Conservation (phyloP, 1,139 yeast species). For the Yamadazyma taylorii region DNA sequence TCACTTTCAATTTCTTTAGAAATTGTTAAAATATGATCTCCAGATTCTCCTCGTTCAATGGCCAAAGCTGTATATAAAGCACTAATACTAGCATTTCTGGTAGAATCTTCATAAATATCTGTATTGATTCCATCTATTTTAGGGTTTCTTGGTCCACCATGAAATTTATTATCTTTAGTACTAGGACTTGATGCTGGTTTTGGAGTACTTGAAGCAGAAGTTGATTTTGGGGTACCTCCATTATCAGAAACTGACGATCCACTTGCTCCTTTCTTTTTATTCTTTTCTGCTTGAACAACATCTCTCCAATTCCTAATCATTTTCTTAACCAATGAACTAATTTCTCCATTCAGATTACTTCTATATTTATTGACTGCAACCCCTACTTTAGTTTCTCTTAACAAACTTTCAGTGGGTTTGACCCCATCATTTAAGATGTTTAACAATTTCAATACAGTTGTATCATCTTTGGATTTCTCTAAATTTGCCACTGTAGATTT, state of each 20-base stretch:
- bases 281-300: slow-evolving; percentile 75
- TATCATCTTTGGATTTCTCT: slow-evolving; percentile 72
- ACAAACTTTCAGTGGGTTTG: slow-evolving; percentile 77
- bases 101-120: slow-evolving; percentile 65
- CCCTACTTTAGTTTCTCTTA: slow-evolving; percentile 96
- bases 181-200: slow-evolving; percentile 3
- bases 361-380: slow-evolving; percentile 91
- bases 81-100: slow-evolving; percentile 81
- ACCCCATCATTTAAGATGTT: slow-evolving; percentile 69
- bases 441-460: slow-evolving; percentile 65
- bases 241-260: neutral
- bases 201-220: slow-evolving; percentile 5
- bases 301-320: slow-evolving; percentile 91
- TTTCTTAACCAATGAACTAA: slow-evolving; percentile 70
- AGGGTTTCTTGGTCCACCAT: slow-evolving; percentile 64
- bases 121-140: slow-evolving; percentile 78
- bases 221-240: too few relatives aligned
- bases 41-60: slow-evolving; percentile 62
- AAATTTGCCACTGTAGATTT: slow-evolving; percentile 66
- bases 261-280: slow-evolving; percentile 36
- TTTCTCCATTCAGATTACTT: slow-evolving; percentile 63
- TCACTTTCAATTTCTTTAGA: slow-evolving; percentile 75
- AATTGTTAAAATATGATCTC: slow-evolving; percentile 54
- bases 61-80: slow-evolving; percentile 90
- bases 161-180: slow-evolving; percentile 22